Percentiles rank a stretch among this genome's conserved stretches.
Conservation (phyloP, 2,329 filamentous ascomycete genomes). For the Trichoderma breve region DNA sequence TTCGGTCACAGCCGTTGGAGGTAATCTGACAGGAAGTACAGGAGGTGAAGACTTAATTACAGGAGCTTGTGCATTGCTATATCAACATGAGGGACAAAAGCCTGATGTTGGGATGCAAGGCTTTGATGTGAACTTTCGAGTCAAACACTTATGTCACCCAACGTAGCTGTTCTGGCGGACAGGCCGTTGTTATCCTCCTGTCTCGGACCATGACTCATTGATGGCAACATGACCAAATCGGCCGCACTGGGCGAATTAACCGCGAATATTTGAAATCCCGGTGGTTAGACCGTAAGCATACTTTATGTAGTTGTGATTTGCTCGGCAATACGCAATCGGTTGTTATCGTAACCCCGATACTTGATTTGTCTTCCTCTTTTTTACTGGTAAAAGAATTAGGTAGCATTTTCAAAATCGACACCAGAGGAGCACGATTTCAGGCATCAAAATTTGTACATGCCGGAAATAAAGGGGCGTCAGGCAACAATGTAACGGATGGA, state of each 20-base stretch:
- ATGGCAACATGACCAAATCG: fast-evolving
- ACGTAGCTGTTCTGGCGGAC: background rate
- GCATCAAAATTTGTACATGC: background rate
- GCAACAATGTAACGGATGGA: background rate
- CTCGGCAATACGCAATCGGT: background rate
- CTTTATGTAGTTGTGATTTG: background rate
- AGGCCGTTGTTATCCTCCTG: background rate
- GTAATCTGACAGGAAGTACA: background rate
- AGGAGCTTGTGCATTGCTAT: background rate
- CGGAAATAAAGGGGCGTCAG: background rate
- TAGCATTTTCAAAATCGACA: background rate
- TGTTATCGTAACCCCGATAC: background rate
- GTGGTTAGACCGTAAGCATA: background rate
- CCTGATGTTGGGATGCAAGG: background rate
- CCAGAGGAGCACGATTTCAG: background rate
- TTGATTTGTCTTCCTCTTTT: background rate
- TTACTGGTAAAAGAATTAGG: background rate
- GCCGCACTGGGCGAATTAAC: too few species aligned
- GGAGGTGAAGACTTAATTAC: background rate
- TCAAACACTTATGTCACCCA: background rate
- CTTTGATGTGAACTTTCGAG: background rate
- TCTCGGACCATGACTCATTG: background rate
- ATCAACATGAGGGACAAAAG: background rate
- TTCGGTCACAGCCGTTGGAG: background rate
- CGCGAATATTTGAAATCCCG: too few species aligned